These are phyloP conservation scores for Rhizophagus prolifer DNA, from an alignment of 192 early-diverging fungal genomes.

Conservation along the genomic window DNA sequence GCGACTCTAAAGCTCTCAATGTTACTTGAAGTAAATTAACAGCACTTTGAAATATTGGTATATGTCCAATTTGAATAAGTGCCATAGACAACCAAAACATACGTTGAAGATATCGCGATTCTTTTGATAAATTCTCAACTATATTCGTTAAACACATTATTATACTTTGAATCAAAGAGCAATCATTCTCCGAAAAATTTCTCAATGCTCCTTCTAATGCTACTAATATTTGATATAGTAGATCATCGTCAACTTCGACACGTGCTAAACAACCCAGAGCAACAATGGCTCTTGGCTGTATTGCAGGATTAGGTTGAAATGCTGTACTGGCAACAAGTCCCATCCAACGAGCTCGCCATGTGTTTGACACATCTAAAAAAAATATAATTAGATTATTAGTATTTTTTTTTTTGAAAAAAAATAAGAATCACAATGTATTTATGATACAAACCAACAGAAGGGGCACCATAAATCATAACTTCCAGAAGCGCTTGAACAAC, in stretches of 20 bases:
- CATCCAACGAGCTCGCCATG: conserved; percentile 91
- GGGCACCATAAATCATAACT: conserved; percentile 64
- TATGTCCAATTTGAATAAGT: conserved; percentile 82
- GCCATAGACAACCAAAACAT: conserved; percentile 91
- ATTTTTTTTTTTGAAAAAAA: not conserved
- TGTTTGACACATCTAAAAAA: conserved; percentile 65
- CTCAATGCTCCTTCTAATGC: conserved; percentile 82
- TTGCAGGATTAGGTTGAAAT: conserved; percentile 91
- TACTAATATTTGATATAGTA: conserved; percentile 88
- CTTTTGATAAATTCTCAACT: conserved; percentile 73
- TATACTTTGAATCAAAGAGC: conserved; percentile 79
- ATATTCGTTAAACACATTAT: conserved; percentile 90
- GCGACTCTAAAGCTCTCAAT: conserved; percentile 71
- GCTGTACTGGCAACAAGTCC: conserved; percentile 85
- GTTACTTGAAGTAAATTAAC: conserved; percentile 68
- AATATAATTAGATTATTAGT: not conserved
- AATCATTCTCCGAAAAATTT: conserved; percentile 81
- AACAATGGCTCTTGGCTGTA: conserved; percentile 93
- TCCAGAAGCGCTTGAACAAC: conserved; percentile 64
- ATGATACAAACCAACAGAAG: conserved; percentile 53
- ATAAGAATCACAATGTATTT: not conserved
- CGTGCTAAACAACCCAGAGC: conserved; percentile 83
- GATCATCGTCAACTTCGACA: conserved; percentile 88
- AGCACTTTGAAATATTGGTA: conserved; percentile 73
- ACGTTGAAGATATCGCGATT: conserved; percentile 78